phyloP scores from a whole-genome alignment of 139 green algal species.

The Tetradesmus lagerheimii region DNA sequence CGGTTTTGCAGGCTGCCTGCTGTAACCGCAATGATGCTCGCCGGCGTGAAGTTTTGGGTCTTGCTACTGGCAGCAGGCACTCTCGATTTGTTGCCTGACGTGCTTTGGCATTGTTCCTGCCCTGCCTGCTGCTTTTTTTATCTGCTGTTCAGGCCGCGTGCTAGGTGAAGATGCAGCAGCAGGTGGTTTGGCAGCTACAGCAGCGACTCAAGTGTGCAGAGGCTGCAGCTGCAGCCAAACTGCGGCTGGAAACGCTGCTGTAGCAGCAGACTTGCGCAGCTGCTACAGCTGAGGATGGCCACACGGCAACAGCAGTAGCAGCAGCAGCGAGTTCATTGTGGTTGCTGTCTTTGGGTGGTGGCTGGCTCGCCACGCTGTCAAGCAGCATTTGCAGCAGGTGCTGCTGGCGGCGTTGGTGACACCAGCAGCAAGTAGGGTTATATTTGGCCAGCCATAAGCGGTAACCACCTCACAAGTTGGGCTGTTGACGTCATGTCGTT shows the following conservation, averaged over 20 bases:
- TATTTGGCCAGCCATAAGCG: too few species aligned
- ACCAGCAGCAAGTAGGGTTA: not conserved
- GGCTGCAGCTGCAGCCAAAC: slow-evolving; percentile 1
- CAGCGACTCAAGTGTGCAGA: not conserved
- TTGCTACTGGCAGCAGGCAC: too few species aligned
- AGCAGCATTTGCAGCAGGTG: slow-evolving; percentile 3
- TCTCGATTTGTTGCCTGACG: too few species aligned
- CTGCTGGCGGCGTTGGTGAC: not conserved
- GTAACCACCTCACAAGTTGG: not conserved
- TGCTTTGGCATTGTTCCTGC: not conserved
- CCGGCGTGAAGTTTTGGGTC: too few species aligned
- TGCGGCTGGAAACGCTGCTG: not conserved
- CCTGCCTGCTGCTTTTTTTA: not conserved
- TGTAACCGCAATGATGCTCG: too few species aligned
- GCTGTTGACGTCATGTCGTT: too few species aligned
- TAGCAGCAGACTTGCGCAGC: not conserved
- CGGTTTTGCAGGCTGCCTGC: too few species aligned
- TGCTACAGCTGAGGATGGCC: not conserved
- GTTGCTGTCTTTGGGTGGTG: not conserved
- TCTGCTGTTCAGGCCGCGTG: not conserved
- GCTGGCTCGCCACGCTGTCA: not conserved
- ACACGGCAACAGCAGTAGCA: not conserved
- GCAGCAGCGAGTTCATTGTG: not conserved
- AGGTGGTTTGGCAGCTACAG: slow-evolving; percentile 8
- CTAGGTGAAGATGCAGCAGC: slow-evolving; percentile 1